These are phyloP conservation scores for Leccinum fibrillosum DNA, from an alignment of 768 basidiomycete species.

Conservation along the genomic window DNA sequence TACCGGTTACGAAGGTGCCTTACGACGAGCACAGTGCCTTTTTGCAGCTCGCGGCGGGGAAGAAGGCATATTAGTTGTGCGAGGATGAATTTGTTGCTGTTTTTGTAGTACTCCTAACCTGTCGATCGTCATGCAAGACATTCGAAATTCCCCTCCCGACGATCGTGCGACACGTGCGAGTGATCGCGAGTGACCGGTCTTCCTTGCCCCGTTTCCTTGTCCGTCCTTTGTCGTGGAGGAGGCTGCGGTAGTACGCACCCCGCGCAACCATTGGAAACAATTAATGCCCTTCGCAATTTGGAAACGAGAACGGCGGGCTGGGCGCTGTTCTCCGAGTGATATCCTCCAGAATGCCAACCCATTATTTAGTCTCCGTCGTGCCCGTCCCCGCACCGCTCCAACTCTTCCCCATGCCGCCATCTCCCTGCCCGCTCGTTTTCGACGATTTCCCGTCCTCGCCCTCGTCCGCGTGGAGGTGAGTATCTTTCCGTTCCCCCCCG, in stretches of 20 bases:
- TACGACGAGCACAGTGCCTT: constrained; percentile 96
- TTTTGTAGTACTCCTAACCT: background rate
- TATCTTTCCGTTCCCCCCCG: background rate
- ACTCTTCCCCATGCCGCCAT: constrained; percentile 3
- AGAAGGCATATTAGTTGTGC: constrained; percentile 58
- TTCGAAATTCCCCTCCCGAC: background rate
- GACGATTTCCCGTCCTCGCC: constrained; percentile 17
- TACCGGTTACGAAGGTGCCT: constrained; percentile 82
- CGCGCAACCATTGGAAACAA: background rate
- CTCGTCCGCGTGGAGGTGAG: constrained; percentile 27
- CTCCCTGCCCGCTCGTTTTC: background rate
- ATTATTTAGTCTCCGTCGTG: constrained; percentile 3
- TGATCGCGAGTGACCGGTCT: background rate
- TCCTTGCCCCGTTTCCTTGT: background rate
- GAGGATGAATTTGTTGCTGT: background rate
- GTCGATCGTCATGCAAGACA: background rate
- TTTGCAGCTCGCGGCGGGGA: constrained; percentile 78
- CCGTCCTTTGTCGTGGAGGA: background rate
- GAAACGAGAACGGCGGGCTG: constrained; percentile 10
- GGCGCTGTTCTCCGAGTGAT: constrained; percentile 6
- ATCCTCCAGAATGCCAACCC: background rate
- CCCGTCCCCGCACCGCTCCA: background rate
- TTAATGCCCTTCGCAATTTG: background rate
- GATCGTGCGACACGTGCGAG: background rate
- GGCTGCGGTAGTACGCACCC: background rate